phyloP scores from a whole-genome alignment of 768 basidiomycete genomes.

The Russula lepida region DNA sequence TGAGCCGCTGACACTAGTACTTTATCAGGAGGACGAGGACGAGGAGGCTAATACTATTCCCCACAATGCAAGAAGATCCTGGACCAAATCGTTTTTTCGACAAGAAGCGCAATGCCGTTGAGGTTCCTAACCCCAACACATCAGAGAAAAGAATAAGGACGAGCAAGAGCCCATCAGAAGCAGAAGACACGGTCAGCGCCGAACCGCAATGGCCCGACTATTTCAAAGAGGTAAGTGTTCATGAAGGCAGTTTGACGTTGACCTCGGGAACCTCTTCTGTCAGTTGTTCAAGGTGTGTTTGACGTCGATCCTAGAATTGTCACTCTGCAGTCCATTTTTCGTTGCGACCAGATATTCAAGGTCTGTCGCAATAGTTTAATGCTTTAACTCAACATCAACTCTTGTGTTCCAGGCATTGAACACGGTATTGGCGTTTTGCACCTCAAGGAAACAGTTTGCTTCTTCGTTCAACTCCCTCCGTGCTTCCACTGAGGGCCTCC shows the following conservation, averaged over 20 bases:
- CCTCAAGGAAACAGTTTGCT: conserved; percentile 70
- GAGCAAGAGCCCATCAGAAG: background rate
- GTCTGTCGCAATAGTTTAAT: background rate
- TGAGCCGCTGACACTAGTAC: background rate
- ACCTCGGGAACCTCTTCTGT: background rate
- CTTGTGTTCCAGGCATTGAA: conserved; percentile 59
- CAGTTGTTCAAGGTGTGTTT: conserved; percentile 15
- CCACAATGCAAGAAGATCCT: conserved; percentile 1
- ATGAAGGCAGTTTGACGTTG: conserved; percentile 19
- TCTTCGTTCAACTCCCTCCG: conserved; percentile 70
- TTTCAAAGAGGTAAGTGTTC: conserved; percentile 40
- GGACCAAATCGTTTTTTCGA: background rate
- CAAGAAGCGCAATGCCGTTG: background rate
- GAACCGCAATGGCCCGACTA: conserved; percentile 49
- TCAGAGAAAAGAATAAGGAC: background rate
- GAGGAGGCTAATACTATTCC: background rate
- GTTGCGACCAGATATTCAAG: conserved; percentile 11
- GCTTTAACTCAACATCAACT: background rate
- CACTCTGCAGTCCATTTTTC: background rate
- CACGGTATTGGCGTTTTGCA: conserved; percentile 81
- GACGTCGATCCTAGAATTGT: background rate
- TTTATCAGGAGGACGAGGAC: background rate
- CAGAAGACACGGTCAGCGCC: conserved; percentile 3
- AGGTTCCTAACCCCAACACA: background rate
- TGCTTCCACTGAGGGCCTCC: conserved; percentile 68